Evolutionary conservation across 352 stramenopile genomes (phyloP).

Genomic region (Blastocystis sp.): DNA sequence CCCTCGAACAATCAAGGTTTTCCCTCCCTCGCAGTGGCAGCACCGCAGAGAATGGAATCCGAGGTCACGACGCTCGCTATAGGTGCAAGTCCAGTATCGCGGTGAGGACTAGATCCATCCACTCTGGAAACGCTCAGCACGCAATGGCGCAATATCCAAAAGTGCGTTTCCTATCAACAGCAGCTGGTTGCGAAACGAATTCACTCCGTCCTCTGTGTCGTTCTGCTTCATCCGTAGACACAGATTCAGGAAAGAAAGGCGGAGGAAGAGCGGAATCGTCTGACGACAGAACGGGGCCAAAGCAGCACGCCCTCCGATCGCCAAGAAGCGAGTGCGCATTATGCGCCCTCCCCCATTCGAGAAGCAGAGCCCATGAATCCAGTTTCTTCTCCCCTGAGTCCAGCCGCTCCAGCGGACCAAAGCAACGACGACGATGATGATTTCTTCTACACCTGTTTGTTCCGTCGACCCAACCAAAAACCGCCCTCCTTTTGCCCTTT

Average conservation of each 20-base stretch:
- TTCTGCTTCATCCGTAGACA: neutral
- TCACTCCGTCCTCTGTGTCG: neutral
- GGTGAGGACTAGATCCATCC: neutral
- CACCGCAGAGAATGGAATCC: neutral
- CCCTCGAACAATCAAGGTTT: too few species aligned
- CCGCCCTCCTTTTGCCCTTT: neutral
- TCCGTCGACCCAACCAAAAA: neutral
- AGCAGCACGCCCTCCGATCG: neutral
- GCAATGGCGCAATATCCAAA: constrained; percentile 18
- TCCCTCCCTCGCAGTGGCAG: too few species aligned
- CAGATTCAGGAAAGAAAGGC: neutral
- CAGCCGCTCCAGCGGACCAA: neutral
- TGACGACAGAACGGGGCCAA: neutral
- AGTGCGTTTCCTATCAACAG: neutral
- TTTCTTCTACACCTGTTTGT: constrained; percentile 22
- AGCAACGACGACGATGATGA: constrained; percentile 5
- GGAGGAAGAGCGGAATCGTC: neutral
- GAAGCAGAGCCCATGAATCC: neutral
- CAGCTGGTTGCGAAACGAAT: neutral
- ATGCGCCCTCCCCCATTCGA: neutral
- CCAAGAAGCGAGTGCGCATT: neutral
- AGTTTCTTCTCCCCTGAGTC: neutral
- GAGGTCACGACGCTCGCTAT: neutral
- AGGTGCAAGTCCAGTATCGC: neutral
- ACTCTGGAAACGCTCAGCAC: neutral